Base-by-base conservation (phyloP, 495 filamentous ascomycete species). In the Neurospora pannonica region DNA sequence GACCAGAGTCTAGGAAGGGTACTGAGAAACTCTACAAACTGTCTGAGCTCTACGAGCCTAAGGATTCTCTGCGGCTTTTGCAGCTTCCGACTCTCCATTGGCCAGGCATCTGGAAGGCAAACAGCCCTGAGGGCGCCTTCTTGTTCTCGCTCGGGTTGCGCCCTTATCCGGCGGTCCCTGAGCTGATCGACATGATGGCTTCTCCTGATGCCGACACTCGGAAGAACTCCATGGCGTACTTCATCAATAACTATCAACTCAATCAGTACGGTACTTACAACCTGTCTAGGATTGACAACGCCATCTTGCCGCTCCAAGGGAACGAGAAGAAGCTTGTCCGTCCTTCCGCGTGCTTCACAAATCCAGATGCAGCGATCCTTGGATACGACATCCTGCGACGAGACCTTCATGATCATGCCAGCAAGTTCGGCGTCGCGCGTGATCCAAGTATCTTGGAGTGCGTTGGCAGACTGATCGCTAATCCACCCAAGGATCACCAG, bases 41-140 rank as follows among this genome's bases (percentile, higher is more conserved):
- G 3, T 92, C 90, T 13, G 93, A 97, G 70, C 87, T 99, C 0
- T 97, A 92, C 78, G 93, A 95, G 75, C 96, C 96, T 8, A 92
- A 90, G 54, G 90, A 92, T 39, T 79, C 85, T 1, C 85, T 96
- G 21, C 86, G 93, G 37, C 83, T 86, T 31, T 84, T 99, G 15
- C 85, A 88, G 17, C 82, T 99, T 17, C 93, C 90, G 1, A 84
- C 97, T n/a, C 84, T 99, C 10, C 92, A 97, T 67, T 97, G 96
- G 93, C 91, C 91, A 21, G 92, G 92, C 0, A 85, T 84, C 54
- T 93, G 90, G 79, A 84, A 88, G 70, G 81, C 84, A 38, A 81
- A 79, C 48, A 94, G 89, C 77, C 79, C 82, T 15, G 95, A 98
- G 82, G 93, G 87, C 2, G 88, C 85, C 46, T 97, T 97, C 72